Percentiles rank a stretch among this genome's conserved stretches.
phyloP scores from a whole-genome alignment of 805 yeast genomes.

The Wickerhamiella lipophila region DNA sequence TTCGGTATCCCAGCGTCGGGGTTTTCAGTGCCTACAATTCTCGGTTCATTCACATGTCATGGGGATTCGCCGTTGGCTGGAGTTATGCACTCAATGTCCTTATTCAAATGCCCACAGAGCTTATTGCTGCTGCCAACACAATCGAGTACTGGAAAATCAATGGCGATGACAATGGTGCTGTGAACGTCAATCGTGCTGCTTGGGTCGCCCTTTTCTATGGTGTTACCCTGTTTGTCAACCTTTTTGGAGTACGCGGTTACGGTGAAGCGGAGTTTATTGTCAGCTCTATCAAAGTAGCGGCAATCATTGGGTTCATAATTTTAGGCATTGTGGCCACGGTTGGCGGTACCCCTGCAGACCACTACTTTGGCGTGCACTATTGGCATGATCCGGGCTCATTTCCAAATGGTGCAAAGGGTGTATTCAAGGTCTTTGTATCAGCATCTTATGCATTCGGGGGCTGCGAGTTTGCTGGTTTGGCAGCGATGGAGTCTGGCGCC shows the following conservation, averaged over 20 bases:
- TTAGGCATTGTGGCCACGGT: slow-evolving; percentile 37
- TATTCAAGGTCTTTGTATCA: slow-evolving; percentile 55
- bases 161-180: slow-evolving; percentile 25
- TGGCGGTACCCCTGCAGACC: slow-evolving; percentile 45
- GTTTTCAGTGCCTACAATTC: slow-evolving; percentile 50
- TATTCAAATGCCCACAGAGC: slow-evolving; percentile 52
- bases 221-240: slow-evolving; percentile 35
- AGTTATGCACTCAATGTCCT: slow-evolving; percentile 55
- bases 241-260: slow-evolving; percentile 45
- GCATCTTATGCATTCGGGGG: slow-evolving; percentile 73
- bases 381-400: slow-evolving; percentile 62
- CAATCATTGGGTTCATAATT: slow-evolving; percentile 51
- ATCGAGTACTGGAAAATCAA: slow-evolving; percentile 42
- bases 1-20: slow-evolving; percentile 50
- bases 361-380: slow-evolving; percentile 40
- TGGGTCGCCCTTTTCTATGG: slow-evolving; percentile 46
- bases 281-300: slow-evolving; percentile 44
- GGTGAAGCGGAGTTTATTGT: slow-evolving; percentile 60
- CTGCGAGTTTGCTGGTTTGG: slow-evolving; percentile 58
- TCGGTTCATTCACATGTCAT: slow-evolving; percentile 53
- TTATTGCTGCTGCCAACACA: slow-evolving; percentile 50
- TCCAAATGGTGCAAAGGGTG: slow-evolving; percentile 53
- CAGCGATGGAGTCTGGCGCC: slow-evolving; percentile 64
- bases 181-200: slow-evolving; percentile 40
- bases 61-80: slow-evolving; percentile 66